Percentiles rank a stretch among this genome's conserved stretches.
Evolutionary conservation across 768 basidiomycete species (phyloP).

Genomic region (Boletus bicolor): DNA sequence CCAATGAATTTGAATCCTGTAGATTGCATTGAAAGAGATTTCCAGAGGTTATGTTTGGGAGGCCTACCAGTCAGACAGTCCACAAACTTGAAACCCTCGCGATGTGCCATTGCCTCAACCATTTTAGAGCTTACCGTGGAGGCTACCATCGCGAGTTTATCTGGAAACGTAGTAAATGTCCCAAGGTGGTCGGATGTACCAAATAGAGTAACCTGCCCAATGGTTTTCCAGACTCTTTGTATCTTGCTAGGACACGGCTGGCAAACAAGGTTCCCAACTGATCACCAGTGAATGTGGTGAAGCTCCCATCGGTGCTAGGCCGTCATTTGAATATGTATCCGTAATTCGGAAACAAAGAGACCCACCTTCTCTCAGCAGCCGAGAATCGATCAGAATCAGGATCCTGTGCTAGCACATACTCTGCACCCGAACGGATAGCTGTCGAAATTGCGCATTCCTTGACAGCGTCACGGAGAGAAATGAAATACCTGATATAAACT

Average conservation of each 20-base stretch:
- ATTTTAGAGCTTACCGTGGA: constrained; percentile 92
- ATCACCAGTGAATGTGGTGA: constrained; percentile 80
- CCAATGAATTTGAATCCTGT: constrained; percentile 90
- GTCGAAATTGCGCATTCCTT: constrained; percentile 71
- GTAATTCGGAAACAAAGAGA: neutral
- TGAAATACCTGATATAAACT: constrained; percentile 7
- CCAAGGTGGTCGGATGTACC: constrained; percentile 40
- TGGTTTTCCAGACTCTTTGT: constrained; percentile 45
- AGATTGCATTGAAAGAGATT: neutral
- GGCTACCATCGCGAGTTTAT: constrained; percentile 78
- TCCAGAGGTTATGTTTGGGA: neutral
- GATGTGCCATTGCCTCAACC: constrained; percentile 70
- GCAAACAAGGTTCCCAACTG: constrained; percentile 69
- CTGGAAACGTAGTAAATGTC: constrained; percentile 34
- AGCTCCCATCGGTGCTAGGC: constrained; percentile 42
- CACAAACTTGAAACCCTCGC: constrained; percentile 78
- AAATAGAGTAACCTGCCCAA: constrained; percentile 32
- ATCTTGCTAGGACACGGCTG: constrained; percentile 39
- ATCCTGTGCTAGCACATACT: constrained; percentile 82
- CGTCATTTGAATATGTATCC: constrained; percentile 1
- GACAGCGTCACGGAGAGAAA: constrained; percentile 1
- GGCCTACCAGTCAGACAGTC: constrained; percentile 77
- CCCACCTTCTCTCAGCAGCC: constrained; percentile 67
- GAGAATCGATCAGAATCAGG: constrained; percentile 85
- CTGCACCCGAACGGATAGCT: constrained; percentile 50